Evolutionary conservation across 1,284 basidiomycete genomes (phyloP), one percentile per base, ranked within the genome.

Genomic region (Coniferiporia sulphurascens): DNA sequence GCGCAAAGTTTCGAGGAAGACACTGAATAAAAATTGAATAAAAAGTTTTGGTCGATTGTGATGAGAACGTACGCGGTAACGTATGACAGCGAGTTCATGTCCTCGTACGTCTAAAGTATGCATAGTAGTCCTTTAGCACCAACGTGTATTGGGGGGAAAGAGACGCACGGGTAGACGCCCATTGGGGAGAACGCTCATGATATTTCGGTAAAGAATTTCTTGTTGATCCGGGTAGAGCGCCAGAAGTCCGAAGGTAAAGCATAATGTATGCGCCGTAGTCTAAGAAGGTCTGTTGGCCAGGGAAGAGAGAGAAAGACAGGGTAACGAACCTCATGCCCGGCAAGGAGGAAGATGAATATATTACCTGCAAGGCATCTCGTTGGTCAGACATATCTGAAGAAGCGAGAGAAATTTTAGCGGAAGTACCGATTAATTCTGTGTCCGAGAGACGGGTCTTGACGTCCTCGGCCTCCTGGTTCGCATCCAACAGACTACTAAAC

Each of bases 211-310:
- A 0, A 80, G 52, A 54, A 72, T 76, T 17, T 72, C 67, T 62
- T 82, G 81, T 19, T 71, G 67, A 0, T 77, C 74, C 1, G 77
- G 78, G 63, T 80, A 68, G 12, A 80, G 65, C 0, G 81, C 81
- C 3, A 82, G 64, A n/a, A 78, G 66, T 1, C 65, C 67, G 10
- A 79, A 61, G 0, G 71, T 66, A 43, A 79, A 80, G 43, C 70
- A 72, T 3, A 80, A 67, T 0, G 77, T 70, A 61, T 81, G 77
- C 5, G 78, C 70, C 0, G 74, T 74, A 17, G 59, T 63, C 52
- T 63, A 48, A 34, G 34, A 56, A 10, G 21, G 15, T 2, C 9
- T 43, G 32, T 52, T 12, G 27, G 22, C 21, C 32, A 34, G 6
- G 15, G 10, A 36, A 36, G 8, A 43, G 8, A 46, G 8, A 46